Conservation (phyloP, 352 stramenopile genomes). For the Globisporangium yorkense region DNA sequence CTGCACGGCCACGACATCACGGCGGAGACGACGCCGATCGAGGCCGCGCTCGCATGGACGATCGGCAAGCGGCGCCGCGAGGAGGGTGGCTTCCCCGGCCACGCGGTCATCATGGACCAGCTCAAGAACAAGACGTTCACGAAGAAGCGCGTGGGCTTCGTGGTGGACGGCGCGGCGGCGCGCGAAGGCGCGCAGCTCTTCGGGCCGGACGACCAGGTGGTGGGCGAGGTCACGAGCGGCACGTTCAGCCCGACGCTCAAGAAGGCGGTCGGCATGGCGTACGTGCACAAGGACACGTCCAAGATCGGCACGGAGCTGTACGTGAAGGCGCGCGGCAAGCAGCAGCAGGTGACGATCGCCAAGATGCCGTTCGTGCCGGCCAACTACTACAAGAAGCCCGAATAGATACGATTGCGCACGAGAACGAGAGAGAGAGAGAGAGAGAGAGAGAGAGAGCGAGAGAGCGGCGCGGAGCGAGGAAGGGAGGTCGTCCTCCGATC, state of each 20-base stretch:
- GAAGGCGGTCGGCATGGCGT: constrained; percentile 98
- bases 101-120: constrained; percentile 92
- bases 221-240: constrained; percentile 93
- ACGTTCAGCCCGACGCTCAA: constrained; percentile 96
- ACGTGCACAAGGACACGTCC: constrained; percentile 88
- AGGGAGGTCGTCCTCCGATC: not conserved
- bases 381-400: constrained; percentile 93
- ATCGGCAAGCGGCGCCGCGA: constrained; percentile 84
- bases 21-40: constrained; percentile 92
- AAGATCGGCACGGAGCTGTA: constrained; percentile 94
- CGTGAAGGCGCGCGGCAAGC: constrained; percentile 95
- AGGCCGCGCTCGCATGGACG: constrained; percentile 93
- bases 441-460: not conserved
- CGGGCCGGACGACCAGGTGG: constrained; percentile 73
- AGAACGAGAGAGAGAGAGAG: not conserved
- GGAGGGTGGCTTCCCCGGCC: constrained; percentile 92
- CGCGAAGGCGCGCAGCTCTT: constrained; percentile 92
- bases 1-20: constrained; percentile 99
- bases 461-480: not conserved
- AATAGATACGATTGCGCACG: constrained; percentile 19
- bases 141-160: constrained; percentile 95
- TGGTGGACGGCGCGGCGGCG: constrained; percentile 93
- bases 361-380: constrained; percentile 98
- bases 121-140: constrained; percentile 91
- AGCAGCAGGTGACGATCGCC: constrained; percentile 89